Evolutionary conservation across 2,329 filamentous ascomycete genomes (phyloP).

Genomic region (Sarocladiaceae sp.): DNA sequence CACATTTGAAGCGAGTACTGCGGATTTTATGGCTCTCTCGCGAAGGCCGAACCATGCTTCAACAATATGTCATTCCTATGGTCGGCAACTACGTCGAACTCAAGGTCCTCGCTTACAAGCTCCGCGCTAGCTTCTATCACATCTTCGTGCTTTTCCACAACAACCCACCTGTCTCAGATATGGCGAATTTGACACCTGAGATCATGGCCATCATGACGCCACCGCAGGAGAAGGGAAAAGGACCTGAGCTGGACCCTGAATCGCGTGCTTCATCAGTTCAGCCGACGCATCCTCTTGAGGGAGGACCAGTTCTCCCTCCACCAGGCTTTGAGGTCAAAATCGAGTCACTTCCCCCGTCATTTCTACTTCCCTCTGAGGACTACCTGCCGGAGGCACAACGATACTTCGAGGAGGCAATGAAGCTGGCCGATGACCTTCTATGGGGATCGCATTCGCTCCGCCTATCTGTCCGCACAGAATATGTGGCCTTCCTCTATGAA

Average conservation of each 20-base stretch:
- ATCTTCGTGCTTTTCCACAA: slow-evolving; percentile 97
- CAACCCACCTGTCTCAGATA: slow-evolving; percentile 65
- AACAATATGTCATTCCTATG: slow-evolving; percentile 81
- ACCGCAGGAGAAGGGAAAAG: slow-evolving; percentile 32
- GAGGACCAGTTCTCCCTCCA: slow-evolving; percentile 51
- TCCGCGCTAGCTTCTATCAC: slow-evolving; percentile 91
- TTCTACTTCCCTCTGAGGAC: slow-evolving; percentile 71
- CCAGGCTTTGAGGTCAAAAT: slow-evolving; percentile 44
- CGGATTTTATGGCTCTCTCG: slow-evolving; percentile 95
- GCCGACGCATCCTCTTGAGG: slow-evolving; percentile 45
- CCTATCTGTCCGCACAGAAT: slow-evolving; percentile 85
- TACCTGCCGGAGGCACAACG: slow-evolving; percentile 77
- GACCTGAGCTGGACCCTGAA: slow-evolving; percentile 41
- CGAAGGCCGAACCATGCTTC: slow-evolving; percentile 82
- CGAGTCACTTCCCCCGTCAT: slow-evolving; percentile 51
- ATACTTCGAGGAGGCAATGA: slow-evolving; percentile 72
- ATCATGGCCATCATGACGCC: slow-evolving; percentile 30
- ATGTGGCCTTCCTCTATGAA: slow-evolving; percentile 88
- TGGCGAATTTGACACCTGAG: slow-evolving; percentile 47
- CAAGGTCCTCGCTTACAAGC: slow-evolving; percentile 83
- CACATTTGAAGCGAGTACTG: slow-evolving; percentile 72
- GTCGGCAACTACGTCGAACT: slow-evolving; percentile 73
- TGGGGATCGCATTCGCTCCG: slow-evolving; percentile 87
- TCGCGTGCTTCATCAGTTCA: slow-evolving; percentile 40
- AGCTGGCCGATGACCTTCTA: slow-evolving; percentile 67